A percentile compares a stretch with the other conserved stretches of the same genome.
phyloP scores from a whole-genome alignment of 805 yeast species.

The Kodamaea kakaduensis region DNA sequence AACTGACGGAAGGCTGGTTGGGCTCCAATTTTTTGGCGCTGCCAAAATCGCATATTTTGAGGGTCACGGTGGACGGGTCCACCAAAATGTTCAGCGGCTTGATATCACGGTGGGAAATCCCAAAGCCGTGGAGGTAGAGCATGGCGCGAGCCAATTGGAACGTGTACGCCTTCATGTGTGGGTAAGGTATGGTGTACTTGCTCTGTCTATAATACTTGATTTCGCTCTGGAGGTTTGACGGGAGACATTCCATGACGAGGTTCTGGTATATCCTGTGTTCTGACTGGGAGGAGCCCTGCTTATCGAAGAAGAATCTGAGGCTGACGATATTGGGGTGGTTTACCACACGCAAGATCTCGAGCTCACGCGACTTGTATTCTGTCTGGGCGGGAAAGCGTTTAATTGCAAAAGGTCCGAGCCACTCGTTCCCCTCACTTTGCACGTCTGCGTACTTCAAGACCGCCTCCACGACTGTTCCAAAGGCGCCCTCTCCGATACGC shows the following conservation, averaged over 20 bases:
- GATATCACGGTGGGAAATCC: constrained; percentile 79
- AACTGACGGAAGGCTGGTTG: constrained; percentile 85
- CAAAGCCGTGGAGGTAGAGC: constrained; percentile 76
- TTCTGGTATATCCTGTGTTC: constrained; percentile 73
- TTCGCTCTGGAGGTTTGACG: constrained; percentile 74
- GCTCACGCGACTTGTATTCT: constrained; percentile 77
- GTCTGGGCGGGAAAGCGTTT: constrained; percentile 86
- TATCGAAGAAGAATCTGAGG: constrained; percentile 67
- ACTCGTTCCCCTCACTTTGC: constrained; percentile 22
- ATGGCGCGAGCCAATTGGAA: constrained; percentile 80
- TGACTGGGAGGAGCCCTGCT: constrained; percentile 44
- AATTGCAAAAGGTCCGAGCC: constrained; percentile 82
- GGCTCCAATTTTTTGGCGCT: constrained; percentile 76
- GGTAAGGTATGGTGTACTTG: constrained; percentile 60
- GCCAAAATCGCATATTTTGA: constrained; percentile 84
- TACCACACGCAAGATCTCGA: constrained; percentile 70
- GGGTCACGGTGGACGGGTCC: constrained; percentile 60
- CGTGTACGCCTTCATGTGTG: constrained; percentile 71
- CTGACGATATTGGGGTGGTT: constrained; percentile 77
- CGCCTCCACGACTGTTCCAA: constrained; percentile 81
- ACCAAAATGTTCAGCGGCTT: constrained; percentile 80
- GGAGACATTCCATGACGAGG: constrained; percentile 82
- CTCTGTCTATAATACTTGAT: constrained; percentile 64
- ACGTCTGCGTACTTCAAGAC: constrained; percentile 37
- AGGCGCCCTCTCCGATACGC: constrained; percentile 81